phyloP scores from a whole-genome alignment of 179 eudicot genomes.

The Beta lomatogona region DNA sequence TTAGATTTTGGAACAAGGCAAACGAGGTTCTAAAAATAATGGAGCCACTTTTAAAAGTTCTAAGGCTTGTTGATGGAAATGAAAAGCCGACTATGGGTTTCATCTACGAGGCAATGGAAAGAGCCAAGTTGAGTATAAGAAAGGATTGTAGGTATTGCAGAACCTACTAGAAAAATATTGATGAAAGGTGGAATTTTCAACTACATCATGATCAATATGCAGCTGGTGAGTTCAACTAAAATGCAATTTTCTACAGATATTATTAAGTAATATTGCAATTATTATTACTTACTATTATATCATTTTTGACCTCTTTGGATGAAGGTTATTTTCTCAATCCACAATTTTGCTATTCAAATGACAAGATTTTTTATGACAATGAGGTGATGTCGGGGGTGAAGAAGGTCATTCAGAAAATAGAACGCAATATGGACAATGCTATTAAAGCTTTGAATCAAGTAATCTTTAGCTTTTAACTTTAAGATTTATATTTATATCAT shows the following conservation, averaged over 20 bases:
- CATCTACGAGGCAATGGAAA: conserved; percentile 17
- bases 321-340: conserved; percentile 16
- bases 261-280: neutral
- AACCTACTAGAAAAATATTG: neutral
- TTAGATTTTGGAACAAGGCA: conserved; percentile 7
- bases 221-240: neutral
- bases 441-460: conserved; percentile 9
- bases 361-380: neutral
- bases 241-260: neutral
- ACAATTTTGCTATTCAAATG: neutral
- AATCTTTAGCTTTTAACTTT: neutral
- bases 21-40: neutral
- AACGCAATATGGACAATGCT: neutral
- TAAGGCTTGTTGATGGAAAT: conserved; percentile 9
- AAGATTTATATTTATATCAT: neutral
- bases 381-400: neutral
- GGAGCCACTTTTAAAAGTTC: neutral
- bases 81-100: neutral
- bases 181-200: conserved; percentile 15
- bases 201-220: conserved; percentile 9
- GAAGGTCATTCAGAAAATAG: neutral
- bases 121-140: neutral
- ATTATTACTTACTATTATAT: too few relatives aligned
- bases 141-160: neutral
- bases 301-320: neutral